Base-by-base conservation (phyloP, 148 eudicot species). In the Dianthus caryophyllus region DNA sequence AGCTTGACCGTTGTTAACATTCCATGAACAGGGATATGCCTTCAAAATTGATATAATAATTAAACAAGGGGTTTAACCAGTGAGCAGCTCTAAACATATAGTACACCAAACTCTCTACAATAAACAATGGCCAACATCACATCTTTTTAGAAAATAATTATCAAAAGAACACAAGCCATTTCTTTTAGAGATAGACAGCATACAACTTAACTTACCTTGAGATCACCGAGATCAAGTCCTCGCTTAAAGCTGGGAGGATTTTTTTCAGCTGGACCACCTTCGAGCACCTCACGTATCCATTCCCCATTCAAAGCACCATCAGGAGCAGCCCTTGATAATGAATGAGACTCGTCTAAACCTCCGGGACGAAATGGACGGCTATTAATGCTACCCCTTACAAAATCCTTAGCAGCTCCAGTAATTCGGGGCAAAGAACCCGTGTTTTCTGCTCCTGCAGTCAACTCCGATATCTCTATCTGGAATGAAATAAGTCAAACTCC, bases 331-430 rank as follows among this genome's bases (percentile, higher is more conserved):
- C 87, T 90, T 31, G 84, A 85, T 30, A 81, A 54, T 47, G 92
- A 79, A 69, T 81, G 84, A 49, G 94, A 82, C 77, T 77, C 81
- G 69, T 90, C 89, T 72, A 94, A 76, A 67, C 98, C 98, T 53
- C 98, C 98, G 27, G 98, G 98, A 61, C 84, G 92, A 76, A 94
- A 94, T 72, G 98, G 98, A 46, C 98, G 98, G 73, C 70, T 90
- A 70, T 78, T 85, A 66, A 94, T 74, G 84, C 97, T 88, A 68
- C 98, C 98, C 74, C 82, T 88, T 3, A 94, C 96, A 79, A 88
- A 90, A 74, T 94, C 99, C 77, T 88, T 90, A 61, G 96, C 83
- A 59, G 96, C 87, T 64, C 99, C 99, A 65, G 78, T 78, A 53
- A 94, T 86, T 61, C 96, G 90, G 16, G 98, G 98, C 76, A 94